Evolutionary conservation across 352 stramenopile species (phyloP), one percentile per base, ranked within the genome.

Genomic region (Globisporangium orthogonon): DNA sequence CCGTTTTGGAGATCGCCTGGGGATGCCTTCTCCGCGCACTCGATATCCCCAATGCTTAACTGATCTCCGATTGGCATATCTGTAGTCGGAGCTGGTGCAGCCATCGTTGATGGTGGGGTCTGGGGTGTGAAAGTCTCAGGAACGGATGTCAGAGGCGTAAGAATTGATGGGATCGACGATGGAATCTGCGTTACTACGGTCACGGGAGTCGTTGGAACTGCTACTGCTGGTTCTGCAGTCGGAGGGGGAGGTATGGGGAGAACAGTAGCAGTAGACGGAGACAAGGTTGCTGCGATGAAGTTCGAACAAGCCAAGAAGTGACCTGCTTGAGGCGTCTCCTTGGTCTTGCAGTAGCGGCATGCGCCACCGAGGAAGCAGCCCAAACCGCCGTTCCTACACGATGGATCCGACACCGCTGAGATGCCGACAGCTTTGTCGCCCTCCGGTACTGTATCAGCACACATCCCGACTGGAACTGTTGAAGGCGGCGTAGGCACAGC

Each of bases 1-100:
- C 70, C 70, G 23, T 60, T 54, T 10, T 57, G 62, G 0, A 58
- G 49, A 31, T 58, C 63, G 6, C 68, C 64, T 35, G 52, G 4
- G 7, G 46, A 58, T 7, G 31, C 10, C 31, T 41, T 44, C 15
- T 54, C 49, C 4, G 13, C 7, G 31, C 49, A 54, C 31, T n/a
- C 10, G n/a, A 54, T 4, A 14, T 18, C 43, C 3, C n/a, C 49
- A 54, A 44, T 33, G 37, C 33, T 56, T 13, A 28, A 15, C 13
- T 40, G 18, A 14, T 29, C 30, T 9, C 41, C 47, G 28, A 56
- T 41, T 5, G 55, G 39, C 7, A 30, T n/a, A 33, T 64, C 56
- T 2, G 40, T 11, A 15, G 54, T 43, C 31, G 44, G 31, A 37
- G 23, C 28, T 45, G 54, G n/a, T 7, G 53, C 9, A 10, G 13